Percentiles rank a stretch among this genome's conserved stretches.
Conservation (phyloP, 148 eudicot genomes). For the Rhododendron mucronatum region DNA sequence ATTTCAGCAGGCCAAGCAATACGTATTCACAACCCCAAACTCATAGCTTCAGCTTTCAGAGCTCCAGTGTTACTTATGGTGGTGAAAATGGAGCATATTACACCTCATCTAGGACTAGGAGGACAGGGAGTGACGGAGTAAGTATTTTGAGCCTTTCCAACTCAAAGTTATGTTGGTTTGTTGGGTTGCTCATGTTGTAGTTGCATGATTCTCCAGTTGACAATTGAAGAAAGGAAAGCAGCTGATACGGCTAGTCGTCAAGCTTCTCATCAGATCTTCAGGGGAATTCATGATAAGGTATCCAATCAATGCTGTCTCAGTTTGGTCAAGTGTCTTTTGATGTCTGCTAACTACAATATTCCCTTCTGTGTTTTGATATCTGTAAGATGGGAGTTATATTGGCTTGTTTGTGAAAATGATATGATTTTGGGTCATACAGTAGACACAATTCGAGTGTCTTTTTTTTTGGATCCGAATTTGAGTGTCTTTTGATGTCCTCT, state of each 20-base stretch:
- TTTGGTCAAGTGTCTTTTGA: not conserved
- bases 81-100: conserved; percentile 78
- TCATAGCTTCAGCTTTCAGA: conserved; percentile 67
- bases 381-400: not conserved
- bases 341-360: not conserved
- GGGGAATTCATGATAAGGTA: conserved; percentile 85
- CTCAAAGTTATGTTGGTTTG: not conserved
- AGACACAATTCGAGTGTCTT: conserved; percentile 25
- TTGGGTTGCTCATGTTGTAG: conserved; percentile 1
- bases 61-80: conserved; percentile 77
- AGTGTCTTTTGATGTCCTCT: not conserved
- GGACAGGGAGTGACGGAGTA: conserved; percentile 87
- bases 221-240: conserved; percentile 80
- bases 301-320: not conserved
- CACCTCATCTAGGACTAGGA: conserved; percentile 54
- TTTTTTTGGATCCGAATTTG: conserved; percentile 7
- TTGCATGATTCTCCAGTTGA: conserved; percentile 38
- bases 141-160: conserved; percentile 20
- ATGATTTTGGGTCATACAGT: conserved; percentile 67
- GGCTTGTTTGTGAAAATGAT: not conserved
- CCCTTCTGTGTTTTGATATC: not conserved
- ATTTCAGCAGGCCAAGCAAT: conserved; percentile 32
- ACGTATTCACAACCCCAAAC: conserved; percentile 41
- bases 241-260: conserved; percentile 76
- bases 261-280: conserved; percentile 76